Evolutionary conservation across 345 rosid genomes (phyloP).

Genomic region (Gossypium raimondii): DNA sequence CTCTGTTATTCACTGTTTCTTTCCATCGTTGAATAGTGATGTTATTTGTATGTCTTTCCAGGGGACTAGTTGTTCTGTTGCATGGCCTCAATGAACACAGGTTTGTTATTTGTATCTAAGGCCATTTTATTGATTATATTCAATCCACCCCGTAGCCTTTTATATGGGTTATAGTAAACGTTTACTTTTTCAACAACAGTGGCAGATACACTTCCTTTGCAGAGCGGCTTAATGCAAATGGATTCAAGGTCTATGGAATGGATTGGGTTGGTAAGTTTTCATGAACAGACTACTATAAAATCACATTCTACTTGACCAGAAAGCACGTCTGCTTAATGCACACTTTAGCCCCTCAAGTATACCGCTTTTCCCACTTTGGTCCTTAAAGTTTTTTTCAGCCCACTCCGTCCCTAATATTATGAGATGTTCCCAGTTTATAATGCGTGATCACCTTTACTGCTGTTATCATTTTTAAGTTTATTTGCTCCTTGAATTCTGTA

Average conservation of each 20-base stretch:
- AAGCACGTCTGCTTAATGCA: background rate
- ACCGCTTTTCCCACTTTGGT: no score
- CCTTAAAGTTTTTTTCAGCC: no score
- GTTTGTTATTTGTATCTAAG: slow-evolving; percentile 34
- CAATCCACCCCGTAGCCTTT: background rate
- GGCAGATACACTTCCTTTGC: slow-evolving; percentile 82
- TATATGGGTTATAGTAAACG: background rate
- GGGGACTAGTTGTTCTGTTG: slow-evolving; percentile 74
- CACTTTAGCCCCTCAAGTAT: no score
- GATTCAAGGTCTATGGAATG: slow-evolving; percentile 85
- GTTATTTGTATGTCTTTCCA: slow-evolving; percentile 21
- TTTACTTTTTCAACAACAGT: slow-evolving; percentile 33
- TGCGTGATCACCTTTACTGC: background rate
- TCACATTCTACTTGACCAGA: background rate
- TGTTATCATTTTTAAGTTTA: slow-evolving; percentile 1
- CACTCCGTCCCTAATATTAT: no score
- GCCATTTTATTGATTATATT: background rate
- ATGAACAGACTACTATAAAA: background rate
- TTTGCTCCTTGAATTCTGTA: slow-evolving; percentile 19
- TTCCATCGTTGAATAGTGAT: background rate
- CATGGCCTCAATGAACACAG: slow-evolving; percentile 96
- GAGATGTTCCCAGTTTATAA: background rate
- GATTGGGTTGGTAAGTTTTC: slow-evolving; percentile 82
- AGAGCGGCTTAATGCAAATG: slow-evolving; percentile 67
- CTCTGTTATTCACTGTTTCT: background rate